Evolutionary conservation across 1,139 yeast genomes (phyloP).

Genomic region (Suhomyces coccinellae): DNA sequence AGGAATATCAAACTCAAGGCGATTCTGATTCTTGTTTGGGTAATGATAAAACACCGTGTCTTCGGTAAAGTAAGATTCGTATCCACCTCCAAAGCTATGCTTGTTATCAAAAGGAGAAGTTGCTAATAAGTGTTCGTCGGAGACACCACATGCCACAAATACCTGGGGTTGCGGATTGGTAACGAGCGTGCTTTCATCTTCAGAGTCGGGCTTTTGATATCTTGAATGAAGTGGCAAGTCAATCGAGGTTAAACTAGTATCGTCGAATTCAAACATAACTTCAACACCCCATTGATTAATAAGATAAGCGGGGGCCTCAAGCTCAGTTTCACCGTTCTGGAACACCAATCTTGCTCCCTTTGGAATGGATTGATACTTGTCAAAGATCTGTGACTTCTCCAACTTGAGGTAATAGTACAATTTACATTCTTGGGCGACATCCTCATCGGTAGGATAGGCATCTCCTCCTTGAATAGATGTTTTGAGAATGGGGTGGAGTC

Average conservation of each 20-base stretch:
- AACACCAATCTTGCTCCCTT: constrained; percentile 25
- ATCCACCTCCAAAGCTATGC: constrained; percentile 33
- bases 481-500: constrained; percentile 41
- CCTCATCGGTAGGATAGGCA: constrained; percentile 19
- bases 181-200: constrained; percentile 9
- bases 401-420: constrained; percentile 36
- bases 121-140: constrained; percentile 29
- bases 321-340: constrained; percentile 36
- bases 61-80: constrained; percentile 40
- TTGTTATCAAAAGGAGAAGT: constrained; percentile 42
- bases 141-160: constrained; percentile 35
- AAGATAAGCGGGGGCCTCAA: constrained; percentile 47
- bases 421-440: constrained; percentile 29
- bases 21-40: constrained; percentile 3
- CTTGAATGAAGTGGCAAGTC: constrained; percentile 40
- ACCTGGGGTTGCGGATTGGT: constrained; percentile 25
- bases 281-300: constrained; percentile 46
- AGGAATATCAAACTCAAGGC: constrained; percentile 21
- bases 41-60: constrained; percentile 45
- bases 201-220: constrained; percentile 34
- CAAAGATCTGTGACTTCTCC: constrained; percentile 40
- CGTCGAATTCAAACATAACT: constrained; percentile 31
- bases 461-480: constrained; percentile 18
- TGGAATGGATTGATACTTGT: constrained; percentile 39
- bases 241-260: constrained; percentile 13